Conservation (phyloP, 371 early-diverging fungal genomes). For the Syncephalis fuscata region DNA sequence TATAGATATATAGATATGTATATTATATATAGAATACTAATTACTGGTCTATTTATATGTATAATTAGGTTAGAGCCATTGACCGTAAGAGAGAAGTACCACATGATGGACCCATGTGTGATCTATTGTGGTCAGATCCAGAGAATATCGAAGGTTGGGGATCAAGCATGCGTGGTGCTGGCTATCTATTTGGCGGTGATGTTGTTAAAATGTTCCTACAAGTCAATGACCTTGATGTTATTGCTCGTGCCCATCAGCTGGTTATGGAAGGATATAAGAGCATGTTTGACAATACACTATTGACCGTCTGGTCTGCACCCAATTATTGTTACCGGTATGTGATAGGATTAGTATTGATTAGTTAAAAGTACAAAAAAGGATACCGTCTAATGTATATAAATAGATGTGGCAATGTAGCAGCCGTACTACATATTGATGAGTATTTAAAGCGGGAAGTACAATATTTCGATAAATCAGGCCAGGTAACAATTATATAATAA, state of each 20-base stretch:
- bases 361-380: not conserved
- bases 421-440: conserved; percentile 93
- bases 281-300: conserved; percentile 90
- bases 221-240: conserved; percentile 77
- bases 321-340: conserved; percentile 90
- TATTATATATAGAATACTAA: not conserved
- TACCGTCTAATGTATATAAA: not conserved
- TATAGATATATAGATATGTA: no score
- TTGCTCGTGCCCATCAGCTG: conserved; percentile 97
- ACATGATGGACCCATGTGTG: conserved; percentile 98
- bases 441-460: conserved; percentile 65
- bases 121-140: conserved; percentile 99
- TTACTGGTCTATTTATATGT: not conserved
- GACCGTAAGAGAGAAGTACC: conserved; percentile 98
- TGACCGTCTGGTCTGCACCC: conserved; percentile 99
- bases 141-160: conserved; percentile 94
- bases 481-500: no score
- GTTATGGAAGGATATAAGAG: conserved; percentile 97
- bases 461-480: conserved; percentile 29
- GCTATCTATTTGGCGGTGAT: conserved; percentile 94
- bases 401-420: conserved; percentile 97
- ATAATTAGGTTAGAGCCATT: conserved; percentile 83
- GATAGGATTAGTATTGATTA: not conserved
- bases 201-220: conserved; percentile 74
- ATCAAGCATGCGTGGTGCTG: conserved; percentile 95